Base-by-base conservation (phyloP, 2,329 filamentous ascomycete genomes). In the Rhinocladiella similis region DNA sequence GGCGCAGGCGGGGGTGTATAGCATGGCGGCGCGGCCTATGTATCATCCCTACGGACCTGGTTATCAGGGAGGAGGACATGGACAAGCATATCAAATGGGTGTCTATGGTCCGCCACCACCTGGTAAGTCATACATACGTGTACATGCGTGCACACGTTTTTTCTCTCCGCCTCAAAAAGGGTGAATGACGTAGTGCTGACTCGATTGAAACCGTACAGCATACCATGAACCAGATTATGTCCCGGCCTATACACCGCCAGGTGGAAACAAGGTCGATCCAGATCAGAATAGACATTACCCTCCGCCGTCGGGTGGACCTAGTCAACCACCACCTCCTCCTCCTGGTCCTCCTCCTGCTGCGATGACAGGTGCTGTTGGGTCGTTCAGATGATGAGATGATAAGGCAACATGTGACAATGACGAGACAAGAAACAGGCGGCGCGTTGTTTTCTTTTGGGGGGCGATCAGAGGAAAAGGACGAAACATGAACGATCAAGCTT, bases 1-100 rank as follows among this genome's bases (percentile, higher is more conserved):
- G 13, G 53, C 56, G 22, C 58, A 63, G n/a, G 74, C 71, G 60
- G 68, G 68, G 13, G 73, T 73, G 60, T 76, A 76, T 63, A 63
- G 68, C 3, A 33, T 33, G 7, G 6, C 29, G 39, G 50, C 51
- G 22, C 57, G 59, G 16, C 51, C 46, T 2, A 49, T 35, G 3
- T 41, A 41, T 41, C 38, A 41, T 10, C 55, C 55, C 1, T 61
- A 61, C 25, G 50, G 50, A 25, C 46, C 57, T 19, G 59, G 59
- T 3, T 7, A 33, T n/a, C n/a, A n/a, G n/a, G n/a, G n/a, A n/a
- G n/a, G n/a, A n/a, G n/a, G n/a, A n/a, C n/a, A n/a, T n/a, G n/a
- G n/a, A 19, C 54, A 63, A 38, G 47, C 54, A 5, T 64, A 67
- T 47, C 62, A 56, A 20, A 67, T 67, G 65, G 58, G 65, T 25